Evolutionary conservation across 495 filamentous ascomycete genomes (phyloP).

Genomic region (Aeminium ludgeri): DNA sequence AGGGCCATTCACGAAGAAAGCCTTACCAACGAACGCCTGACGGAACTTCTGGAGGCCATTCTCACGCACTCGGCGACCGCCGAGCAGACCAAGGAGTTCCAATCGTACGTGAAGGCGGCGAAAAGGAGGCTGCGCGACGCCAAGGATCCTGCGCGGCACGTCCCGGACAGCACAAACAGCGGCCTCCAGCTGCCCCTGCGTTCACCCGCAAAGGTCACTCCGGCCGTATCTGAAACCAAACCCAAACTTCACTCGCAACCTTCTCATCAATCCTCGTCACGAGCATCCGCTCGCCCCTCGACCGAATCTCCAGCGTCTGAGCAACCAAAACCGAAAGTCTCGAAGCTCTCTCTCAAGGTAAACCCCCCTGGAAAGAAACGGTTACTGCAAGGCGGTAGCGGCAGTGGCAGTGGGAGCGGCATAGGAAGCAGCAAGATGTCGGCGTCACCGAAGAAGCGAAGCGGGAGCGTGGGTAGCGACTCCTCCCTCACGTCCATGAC

Average conservation of each 20-base stretch:
- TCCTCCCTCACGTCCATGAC: conserved; percentile 14
- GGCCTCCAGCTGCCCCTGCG: conserved; percentile 6
- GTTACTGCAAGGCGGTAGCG: too few species aligned
- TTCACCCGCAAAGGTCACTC: conserved; percentile 4
- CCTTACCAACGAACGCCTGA: conserved; percentile 9
- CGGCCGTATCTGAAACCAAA: conserved; percentile 1
- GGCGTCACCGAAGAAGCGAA: conserved; percentile 7
- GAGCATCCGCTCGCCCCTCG: not conserved
- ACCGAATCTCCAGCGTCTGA: conserved; percentile 4
- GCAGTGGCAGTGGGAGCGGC: too few species aligned
- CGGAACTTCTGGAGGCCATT: conserved; percentile 16
- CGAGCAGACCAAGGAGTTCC: conserved; percentile 14
- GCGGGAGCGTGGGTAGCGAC: conserved; percentile 1
- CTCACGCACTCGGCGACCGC: conserved; percentile 16
- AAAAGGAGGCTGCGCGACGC: conserved; percentile 17
- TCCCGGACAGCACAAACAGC: conserved; percentile 3
- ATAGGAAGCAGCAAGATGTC: conserved; percentile 7
- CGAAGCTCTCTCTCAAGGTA: conserved; percentile 6
- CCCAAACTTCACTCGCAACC: too few species aligned
- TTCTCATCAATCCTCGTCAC: too few species aligned
- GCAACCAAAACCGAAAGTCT: conserved; percentile 2
- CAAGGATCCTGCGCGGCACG: conserved; percentile 8
- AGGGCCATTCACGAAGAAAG: conserved; percentile 15
- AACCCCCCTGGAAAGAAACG: not conserved
- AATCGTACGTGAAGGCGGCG: conserved; percentile 14